A percentile compares a stretch with the other conserved stretches of the same genome.
Conservation (phyloP, 139 green algal species). For the Volvox africanus region DNA sequence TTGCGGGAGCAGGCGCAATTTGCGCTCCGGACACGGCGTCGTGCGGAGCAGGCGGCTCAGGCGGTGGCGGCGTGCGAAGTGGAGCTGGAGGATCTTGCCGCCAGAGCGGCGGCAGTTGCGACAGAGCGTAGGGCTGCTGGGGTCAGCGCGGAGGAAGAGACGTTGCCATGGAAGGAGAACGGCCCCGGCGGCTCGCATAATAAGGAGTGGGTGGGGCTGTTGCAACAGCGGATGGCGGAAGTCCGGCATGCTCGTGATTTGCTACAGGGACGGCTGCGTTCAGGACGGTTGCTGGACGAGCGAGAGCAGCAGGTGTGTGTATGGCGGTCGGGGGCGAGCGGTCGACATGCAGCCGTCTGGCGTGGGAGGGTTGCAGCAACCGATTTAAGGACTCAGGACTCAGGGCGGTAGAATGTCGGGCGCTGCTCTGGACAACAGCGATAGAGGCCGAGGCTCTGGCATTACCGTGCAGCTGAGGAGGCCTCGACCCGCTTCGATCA, state of each 20-base stretch:
- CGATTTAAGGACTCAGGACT: neutral
- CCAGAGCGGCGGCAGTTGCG: neutral
- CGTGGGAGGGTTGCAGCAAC: neutral
- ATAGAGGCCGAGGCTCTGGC: no score
- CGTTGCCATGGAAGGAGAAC: neutral
- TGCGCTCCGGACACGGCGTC: slow-evolving; percentile 17
- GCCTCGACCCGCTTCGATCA: no score
- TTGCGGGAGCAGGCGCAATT: slow-evolving; percentile 4
- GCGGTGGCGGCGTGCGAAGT: slow-evolving; percentile 19
- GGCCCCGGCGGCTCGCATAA: neutral
- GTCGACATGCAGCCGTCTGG: neutral
- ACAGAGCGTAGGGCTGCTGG: neutral
- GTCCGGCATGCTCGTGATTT: slow-evolving; percentile 11
- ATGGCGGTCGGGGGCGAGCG: neutral
- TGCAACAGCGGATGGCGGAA: slow-evolving; percentile 48
- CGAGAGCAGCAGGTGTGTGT: slow-evolving; percentile 31
- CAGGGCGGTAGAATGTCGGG: no score
- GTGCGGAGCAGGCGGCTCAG: neutral
- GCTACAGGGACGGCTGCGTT: slow-evolving; percentile 20
- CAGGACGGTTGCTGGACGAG: slow-evolving; percentile 46
- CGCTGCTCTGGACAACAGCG: no score
- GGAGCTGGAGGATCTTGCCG: slow-evolving; percentile 20
- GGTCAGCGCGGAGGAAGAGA: neutral
- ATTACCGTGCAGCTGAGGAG: no score
- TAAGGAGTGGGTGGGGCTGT: neutral